These are phyloP conservation scores for Adansonia grandidieri DNA, from an alignment of 441 rosid species.

Conservation along the genomic window DNA sequence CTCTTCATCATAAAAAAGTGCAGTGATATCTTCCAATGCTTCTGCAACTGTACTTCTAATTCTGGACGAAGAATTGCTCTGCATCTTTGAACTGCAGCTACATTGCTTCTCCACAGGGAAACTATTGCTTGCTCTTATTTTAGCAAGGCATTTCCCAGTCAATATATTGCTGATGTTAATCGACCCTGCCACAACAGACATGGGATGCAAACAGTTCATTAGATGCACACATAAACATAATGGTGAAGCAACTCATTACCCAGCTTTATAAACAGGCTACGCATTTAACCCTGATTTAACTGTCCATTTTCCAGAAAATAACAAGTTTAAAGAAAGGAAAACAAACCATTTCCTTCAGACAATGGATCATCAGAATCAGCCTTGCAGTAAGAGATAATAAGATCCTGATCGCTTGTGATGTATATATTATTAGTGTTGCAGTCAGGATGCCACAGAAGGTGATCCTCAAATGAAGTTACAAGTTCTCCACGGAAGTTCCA, in stretches of 20 bases:
- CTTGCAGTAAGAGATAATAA: conserved; percentile 95
- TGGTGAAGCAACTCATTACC: not conserved
- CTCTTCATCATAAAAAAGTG: conserved; percentile 92
- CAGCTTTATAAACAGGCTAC: not conserved
- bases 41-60: conserved; percentile 71
- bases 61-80: conserved; percentile 31
- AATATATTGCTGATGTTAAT: conserved; percentile 90
- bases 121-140: conserved; percentile 59
- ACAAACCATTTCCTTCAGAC: conserved; percentile 74
- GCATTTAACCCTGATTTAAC: not conserved
- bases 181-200: conserved; percentile 69
- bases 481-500: conserved; percentile 94
- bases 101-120: conserved; percentile 32
- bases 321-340: conserved; percentile 20
- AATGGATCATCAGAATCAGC: conserved; percentile 78
- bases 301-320: not conserved
- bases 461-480: conserved; percentile 88
- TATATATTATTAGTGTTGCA: conserved; percentile 93
- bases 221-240: no score
- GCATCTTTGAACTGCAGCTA: conserved; percentile 49
- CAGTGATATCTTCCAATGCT: conserved; percentile 94
- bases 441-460: conserved; percentile 90
- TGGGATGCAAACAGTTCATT: not conserved
- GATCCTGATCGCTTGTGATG: conserved; percentile 91
- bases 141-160: conserved; percentile 94